These are phyloP conservation scores for Trichaptum fuscoviolaceum DNA, from an alignment of 768 basidiomycete genomes.

Conservation along the genomic window DNA sequence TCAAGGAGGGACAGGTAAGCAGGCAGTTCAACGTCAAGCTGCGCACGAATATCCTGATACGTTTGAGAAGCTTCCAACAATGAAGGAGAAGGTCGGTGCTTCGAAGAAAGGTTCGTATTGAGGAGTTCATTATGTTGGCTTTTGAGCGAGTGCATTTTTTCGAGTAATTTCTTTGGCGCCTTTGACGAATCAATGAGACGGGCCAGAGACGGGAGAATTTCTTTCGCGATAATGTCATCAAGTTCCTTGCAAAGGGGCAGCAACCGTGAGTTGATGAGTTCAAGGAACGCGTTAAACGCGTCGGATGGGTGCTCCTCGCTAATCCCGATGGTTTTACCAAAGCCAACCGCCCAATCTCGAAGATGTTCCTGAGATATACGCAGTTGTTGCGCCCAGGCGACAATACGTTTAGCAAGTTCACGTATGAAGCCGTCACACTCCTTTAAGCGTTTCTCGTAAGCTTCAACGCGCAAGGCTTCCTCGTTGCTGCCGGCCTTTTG, in stretches of 20 bases:
- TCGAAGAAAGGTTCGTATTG: slow-evolving; percentile 54
- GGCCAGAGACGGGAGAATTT: slow-evolving; percentile 53
- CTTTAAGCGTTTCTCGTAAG: slow-evolving; percentile 52
- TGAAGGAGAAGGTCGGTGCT: slow-evolving; percentile 60
- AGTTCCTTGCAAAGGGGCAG: slow-evolving; percentile 48
- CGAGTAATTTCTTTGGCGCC: slow-evolving; percentile 59
- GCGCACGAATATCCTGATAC: slow-evolving; percentile 71
- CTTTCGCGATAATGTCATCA: slow-evolving; percentile 46
- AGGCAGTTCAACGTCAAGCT: slow-evolving; percentile 69
- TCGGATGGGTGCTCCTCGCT: slow-evolving; percentile 25
- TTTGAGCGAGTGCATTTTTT: slow-evolving; percentile 63
- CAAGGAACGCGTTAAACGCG: slow-evolving; percentile 42
- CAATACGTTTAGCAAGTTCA: slow-evolving; percentile 53
- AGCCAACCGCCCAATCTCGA: slow-evolving; percentile 56
- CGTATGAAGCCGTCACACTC: slow-evolving; percentile 53
- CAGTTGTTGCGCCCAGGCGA: slow-evolving; percentile 58
- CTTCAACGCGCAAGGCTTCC: slow-evolving; percentile 46
- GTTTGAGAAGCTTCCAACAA: slow-evolving; percentile 71
- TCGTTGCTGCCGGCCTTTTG: slow-evolving; percentile 31
- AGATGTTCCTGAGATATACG: slow-evolving; percentile 44
- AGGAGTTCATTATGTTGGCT: slow-evolving; percentile 68
- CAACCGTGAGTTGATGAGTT: slow-evolving; percentile 50
- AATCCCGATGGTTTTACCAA: slow-evolving; percentile 64
- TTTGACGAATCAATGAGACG: slow-evolving; percentile 53
- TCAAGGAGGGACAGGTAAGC: slow-evolving; percentile 53